phyloP scores from a whole-genome alignment of 768 basidiomycete genomes.

The Neoboletus subvelutipes region DNA sequence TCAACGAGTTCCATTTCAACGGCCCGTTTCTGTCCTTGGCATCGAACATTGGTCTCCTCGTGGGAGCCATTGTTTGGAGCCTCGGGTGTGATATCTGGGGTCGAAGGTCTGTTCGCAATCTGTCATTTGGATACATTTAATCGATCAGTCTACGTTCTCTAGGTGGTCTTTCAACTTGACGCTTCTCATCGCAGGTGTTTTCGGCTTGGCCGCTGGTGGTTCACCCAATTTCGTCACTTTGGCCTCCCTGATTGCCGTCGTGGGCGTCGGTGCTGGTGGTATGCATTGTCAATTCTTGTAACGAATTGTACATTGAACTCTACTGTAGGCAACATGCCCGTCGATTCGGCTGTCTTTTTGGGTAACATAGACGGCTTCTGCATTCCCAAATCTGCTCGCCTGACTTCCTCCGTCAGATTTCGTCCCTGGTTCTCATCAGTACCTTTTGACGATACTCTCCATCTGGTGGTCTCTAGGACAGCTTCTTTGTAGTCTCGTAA shows the following conservation, averaged over 20 bases:
- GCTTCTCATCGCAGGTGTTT: conserved; percentile 51
- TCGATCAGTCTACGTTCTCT: not conserved
- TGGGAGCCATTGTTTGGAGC: conserved; percentile 50
- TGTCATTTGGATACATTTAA: not conserved
- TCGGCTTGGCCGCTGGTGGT: conserved; percentile 51
- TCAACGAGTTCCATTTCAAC: conserved; percentile 48
- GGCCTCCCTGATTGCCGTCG: conserved; percentile 45
- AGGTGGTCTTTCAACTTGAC: conserved; percentile 57
- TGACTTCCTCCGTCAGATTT: conserved; percentile 40
- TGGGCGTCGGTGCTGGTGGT: conserved; percentile 51
- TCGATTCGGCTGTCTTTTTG: conserved; percentile 52
- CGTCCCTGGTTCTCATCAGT: conserved; percentile 54
- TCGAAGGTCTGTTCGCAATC: conserved; percentile 33
- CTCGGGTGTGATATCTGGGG: conserved; percentile 54
- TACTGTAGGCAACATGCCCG: conserved; percentile 49
- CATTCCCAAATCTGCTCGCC: not conserved
- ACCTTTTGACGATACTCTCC: conserved; percentile 54
- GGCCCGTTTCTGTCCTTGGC: conserved; percentile 51
- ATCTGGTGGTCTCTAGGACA: conserved; percentile 63
- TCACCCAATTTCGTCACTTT: conserved; percentile 47
- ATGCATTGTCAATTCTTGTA: not conserved
- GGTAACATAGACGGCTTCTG: conserved; percentile 28
- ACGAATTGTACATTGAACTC: not conserved
- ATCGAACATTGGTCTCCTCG: conserved; percentile 51
- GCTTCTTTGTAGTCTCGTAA: conserved; percentile 47